A percentile compares a stretch with the other conserved stretches of the same genome.
phyloP scores from a whole-genome alignment of 352 stramenopile genomes.

The Globisporangium nunn region DNA sequence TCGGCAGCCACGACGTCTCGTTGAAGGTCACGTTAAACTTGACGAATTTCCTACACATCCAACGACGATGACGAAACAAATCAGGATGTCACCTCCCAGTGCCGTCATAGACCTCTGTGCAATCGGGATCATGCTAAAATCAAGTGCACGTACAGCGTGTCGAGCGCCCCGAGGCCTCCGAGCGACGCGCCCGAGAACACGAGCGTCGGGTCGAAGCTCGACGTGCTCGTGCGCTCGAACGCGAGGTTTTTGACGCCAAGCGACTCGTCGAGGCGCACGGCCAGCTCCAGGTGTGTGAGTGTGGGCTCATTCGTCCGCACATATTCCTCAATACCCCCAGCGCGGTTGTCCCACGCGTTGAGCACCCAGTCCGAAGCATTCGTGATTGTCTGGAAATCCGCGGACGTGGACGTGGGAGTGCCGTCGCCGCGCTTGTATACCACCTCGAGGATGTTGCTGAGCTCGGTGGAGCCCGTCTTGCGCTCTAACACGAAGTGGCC shows the following conservation, averaged over 20 bases:
- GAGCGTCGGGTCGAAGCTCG: slow-evolving; percentile 15
- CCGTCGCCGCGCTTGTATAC: slow-evolving; percentile 8
- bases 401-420: slow-evolving; percentile 6
- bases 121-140: too few relatives aligned
- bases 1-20: slow-evolving; percentile 26
- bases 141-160: slow-evolving; percentile 16
- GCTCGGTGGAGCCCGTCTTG: slow-evolving; percentile 3
- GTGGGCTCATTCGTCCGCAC: slow-evolving; percentile 16
- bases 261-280: slow-evolving; percentile 2
- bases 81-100: background rate
- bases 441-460: slow-evolving; percentile 16
- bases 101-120: too few relatives aligned
- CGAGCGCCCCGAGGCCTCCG: slow-evolving; percentile 19
- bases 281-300: slow-evolving; percentile 18
- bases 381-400: slow-evolving; percentile 17
- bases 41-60: slow-evolving; percentile 19
- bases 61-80: background rate
- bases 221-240: slow-evolving; percentile 8
- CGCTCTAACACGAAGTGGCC: slow-evolving; percentile 25
- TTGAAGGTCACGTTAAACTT: slow-evolving; percentile 37
- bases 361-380: slow-evolving; percentile 21
- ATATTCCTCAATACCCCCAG: too few relatives aligned
- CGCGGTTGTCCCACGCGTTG: slow-evolving; percentile 16
- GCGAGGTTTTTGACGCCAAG: slow-evolving; percentile 3
- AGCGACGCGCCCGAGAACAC: slow-evolving; percentile 14